Percentiles rank a stretch among this genome's conserved stretches.
phyloP scores from a whole-genome alignment of 306 rosid genomes.

The Calophaca sinica region DNA sequence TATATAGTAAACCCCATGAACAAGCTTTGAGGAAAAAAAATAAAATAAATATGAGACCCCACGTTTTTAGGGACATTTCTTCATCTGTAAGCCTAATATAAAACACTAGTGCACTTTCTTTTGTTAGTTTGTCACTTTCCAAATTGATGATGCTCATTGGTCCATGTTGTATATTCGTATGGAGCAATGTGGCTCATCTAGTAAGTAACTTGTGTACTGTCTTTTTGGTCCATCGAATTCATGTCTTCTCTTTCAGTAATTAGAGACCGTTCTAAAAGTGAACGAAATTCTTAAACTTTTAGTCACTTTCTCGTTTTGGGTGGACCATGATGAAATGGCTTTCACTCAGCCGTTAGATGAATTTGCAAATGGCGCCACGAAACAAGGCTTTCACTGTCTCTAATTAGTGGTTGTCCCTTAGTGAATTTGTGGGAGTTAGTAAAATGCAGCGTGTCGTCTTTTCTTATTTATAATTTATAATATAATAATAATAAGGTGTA shows the following conservation, averaged over 20 bases:
- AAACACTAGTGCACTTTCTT: slow-evolving; percentile 5
- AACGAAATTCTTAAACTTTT: slow-evolving; percentile 14
- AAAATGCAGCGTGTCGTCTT: neutral
- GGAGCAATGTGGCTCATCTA: neutral
- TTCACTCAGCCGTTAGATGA: slow-evolving; percentile 23
- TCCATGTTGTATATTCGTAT: neutral
- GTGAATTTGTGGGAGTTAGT: slow-evolving; percentile 10
- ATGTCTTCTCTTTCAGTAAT: slow-evolving; percentile 8
- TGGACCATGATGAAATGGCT: slow-evolving; percentile 38
- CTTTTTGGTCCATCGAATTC: slow-evolving; percentile 29
- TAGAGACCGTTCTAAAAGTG: slow-evolving; percentile 36
- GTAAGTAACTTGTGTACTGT: neutral
- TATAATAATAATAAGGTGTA: neutral
- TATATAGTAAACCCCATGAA: slow-evolving; percentile 39
- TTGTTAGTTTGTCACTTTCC: slow-evolving; percentile 8
- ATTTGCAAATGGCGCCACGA: slow-evolving; percentile 28
- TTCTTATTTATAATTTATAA: neutral
- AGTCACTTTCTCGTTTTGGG: slow-evolving; percentile 24
- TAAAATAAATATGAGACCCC: slow-evolving; percentile 15
- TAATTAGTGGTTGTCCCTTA: slow-evolving; percentile 10
- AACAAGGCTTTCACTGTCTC: slow-evolving; percentile 27
- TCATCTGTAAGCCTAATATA: slow-evolving; percentile 29
- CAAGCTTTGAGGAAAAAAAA: neutral
- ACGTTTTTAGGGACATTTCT: slow-evolving; percentile 33
- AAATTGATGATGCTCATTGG: neutral